A percentile compares a stretch with the other conserved stretches of the same genome.
phyloP scores from a whole-genome alignment of 192 early-diverging fungal species.

The Podila epicladia region DNA sequence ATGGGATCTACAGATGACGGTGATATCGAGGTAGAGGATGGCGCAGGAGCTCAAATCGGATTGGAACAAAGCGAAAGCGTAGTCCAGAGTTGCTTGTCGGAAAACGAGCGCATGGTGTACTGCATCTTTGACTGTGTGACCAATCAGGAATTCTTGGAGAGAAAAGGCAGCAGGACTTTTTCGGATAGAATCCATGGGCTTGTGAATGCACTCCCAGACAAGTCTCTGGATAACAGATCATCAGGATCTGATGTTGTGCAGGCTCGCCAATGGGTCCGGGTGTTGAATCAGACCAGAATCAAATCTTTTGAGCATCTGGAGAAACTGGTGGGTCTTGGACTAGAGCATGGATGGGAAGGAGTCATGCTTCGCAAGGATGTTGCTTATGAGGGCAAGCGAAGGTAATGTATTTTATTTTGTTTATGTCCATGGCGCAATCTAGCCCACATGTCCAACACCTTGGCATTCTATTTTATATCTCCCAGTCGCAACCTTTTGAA shows the following conservation, averaged over 20 bases:
- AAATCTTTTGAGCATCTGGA: slow-evolving; percentile 42
- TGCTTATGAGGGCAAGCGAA: slow-evolving; percentile 62
- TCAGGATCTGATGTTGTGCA: not conserved
- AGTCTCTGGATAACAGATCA: not conserved
- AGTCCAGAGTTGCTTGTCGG: not conserved
- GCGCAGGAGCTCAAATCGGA: slow-evolving; percentile 5
- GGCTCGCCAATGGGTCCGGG: slow-evolving; percentile 3
- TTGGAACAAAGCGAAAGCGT: slow-evolving; percentile 24
- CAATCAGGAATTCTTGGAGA: slow-evolving; percentile 36
- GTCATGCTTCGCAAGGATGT: slow-evolving; percentile 59
- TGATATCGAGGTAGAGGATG: slow-evolving; percentile 5
- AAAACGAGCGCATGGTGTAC: slow-evolving; percentile 49
- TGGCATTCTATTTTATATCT: not conserved
- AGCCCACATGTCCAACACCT: too few species aligned
- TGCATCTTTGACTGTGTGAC: slow-evolving; percentile 60
- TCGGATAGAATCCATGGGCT: slow-evolving; percentile 39
- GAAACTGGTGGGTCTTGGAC: slow-evolving; percentile 20
- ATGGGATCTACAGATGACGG: not conserved
- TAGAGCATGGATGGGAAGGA: slow-evolving; percentile 63
- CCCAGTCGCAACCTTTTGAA: slow-evolving; percentile 59
- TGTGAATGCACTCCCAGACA: slow-evolving; percentile 1
- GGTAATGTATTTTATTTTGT: slow-evolving; percentile 31
- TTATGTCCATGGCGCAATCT: not conserved
- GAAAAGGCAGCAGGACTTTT: slow-evolving; percentile 27
- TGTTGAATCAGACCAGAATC: slow-evolving; percentile 39